Percentiles rank a stretch among this genome's conserved stretches.
Evolutionary conservation across 2,329 filamentous ascomycete species (phyloP).

Genomic region (Colletotrichum sp.): DNA sequence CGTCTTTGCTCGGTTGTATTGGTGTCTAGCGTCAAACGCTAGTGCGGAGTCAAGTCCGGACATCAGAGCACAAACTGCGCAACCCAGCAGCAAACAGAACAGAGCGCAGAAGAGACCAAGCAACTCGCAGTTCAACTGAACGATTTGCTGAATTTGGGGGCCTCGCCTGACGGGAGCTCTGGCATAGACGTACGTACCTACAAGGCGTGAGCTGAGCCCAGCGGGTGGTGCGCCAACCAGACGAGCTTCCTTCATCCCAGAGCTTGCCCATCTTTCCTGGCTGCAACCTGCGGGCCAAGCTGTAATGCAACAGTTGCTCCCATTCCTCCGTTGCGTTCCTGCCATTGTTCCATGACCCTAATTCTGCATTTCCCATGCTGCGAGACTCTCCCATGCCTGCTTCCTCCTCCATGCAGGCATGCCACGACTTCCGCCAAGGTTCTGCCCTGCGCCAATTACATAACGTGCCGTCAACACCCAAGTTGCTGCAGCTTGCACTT

Average conservation of each 20-base stretch:
- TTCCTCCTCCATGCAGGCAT: neutral
- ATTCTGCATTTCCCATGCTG: conserved; percentile 3
- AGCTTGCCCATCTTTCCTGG: neutral
- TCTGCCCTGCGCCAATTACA: neutral
- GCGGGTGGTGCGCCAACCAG: neutral
- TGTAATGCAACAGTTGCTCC: neutral
- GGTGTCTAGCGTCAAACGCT: conserved; percentile 20
- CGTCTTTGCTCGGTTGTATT: conserved; percentile 5
- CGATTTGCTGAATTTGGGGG: neutral
- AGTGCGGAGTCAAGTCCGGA: conserved; percentile 15
- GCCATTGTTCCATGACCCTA: neutral
- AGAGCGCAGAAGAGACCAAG: neutral
- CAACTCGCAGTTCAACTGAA: conserved; percentile 11
- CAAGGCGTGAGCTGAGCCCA: neutral
- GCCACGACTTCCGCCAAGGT: conserved; percentile 6
- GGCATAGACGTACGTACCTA: conserved; percentile 2
- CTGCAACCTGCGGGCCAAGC: neutral
- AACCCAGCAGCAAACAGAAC: neutral
- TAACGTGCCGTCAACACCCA: neutral
- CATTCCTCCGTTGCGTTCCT: neutral
- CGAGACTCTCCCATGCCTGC: conserved; percentile 7
- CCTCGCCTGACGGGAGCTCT: neutral
- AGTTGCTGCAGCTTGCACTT: neutral
- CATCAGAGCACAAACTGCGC: conserved; percentile 7
- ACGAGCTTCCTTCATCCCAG: neutral